Percentiles rank a stretch among this genome's conserved stretches.
Conservation (phyloP, 2,329 filamentous ascomycete genomes). For the Microdochium paspali region DNA sequence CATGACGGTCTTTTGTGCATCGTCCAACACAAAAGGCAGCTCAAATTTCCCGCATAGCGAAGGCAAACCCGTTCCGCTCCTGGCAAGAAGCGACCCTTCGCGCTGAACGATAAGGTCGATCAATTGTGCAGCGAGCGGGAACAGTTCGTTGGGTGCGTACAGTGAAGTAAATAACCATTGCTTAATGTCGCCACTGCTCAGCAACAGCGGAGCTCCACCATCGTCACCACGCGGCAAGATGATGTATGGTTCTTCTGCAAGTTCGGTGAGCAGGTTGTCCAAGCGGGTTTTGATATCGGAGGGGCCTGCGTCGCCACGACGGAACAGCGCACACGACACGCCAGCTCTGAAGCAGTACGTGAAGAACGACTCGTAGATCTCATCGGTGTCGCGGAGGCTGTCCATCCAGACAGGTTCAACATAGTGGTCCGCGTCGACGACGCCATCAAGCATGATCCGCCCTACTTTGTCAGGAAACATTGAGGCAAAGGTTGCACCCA, state of each 20-base stretch:
- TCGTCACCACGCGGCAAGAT: conserved; percentile 12
- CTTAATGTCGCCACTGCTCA: conserved; percentile 28
- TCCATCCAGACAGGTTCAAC: conserved; percentile 27
- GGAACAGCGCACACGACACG: conserved; percentile 26
- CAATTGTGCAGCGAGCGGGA: conserved; percentile 22
- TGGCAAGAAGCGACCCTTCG: too few relatives aligned
- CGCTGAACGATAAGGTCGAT: conserved; percentile 19
- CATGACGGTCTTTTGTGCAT: conserved; percentile 18
- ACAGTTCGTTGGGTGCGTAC: conserved; percentile 20
- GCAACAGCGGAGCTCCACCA: conserved; percentile 21
- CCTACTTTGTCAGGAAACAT: conserved; percentile 32
- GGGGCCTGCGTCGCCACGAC: conserved; percentile 18
- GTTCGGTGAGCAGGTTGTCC: conserved; percentile 16
- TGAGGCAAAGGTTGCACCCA: conserved; percentile 28
- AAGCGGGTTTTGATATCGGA: conserved; percentile 20
- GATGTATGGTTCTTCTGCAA: conserved; percentile 23
- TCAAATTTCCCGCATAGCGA: conserved; percentile 13
- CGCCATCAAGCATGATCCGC: conserved; percentile 28
- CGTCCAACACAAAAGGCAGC: conserved; percentile 15
- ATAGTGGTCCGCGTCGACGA: conserved; percentile 29
- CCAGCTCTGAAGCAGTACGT: conserved; percentile 34
- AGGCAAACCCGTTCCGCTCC: conserved; percentile 2
- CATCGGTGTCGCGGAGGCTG: conserved; percentile 33
- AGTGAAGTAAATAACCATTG: conserved; percentile 21
- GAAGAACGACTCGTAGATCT: conserved; percentile 34